Evolutionary conservation across 257 asterid genomes (phyloP).

Genomic region (Forsythia suspensa): DNA sequence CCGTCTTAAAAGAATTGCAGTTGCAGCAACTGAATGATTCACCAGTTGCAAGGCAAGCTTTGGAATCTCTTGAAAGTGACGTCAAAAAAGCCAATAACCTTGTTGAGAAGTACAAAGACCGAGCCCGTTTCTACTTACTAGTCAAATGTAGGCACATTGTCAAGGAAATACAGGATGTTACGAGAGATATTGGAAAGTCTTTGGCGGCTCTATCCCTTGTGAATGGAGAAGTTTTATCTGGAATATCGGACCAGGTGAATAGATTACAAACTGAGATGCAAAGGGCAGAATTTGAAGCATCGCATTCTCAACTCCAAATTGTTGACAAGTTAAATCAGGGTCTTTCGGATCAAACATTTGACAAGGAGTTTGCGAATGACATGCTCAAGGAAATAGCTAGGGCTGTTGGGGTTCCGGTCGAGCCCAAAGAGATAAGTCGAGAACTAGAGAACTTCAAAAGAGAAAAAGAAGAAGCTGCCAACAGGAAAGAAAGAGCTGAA

Average conservation of each 20-base stretch:
- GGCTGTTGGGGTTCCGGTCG: constrained; percentile 54
- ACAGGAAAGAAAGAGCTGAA: constrained; percentile 58
- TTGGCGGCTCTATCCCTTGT: constrained; percentile 50
- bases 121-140: constrained; percentile 56
- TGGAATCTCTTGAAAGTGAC: constrained; percentile 53
- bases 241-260: constrained; percentile 50
- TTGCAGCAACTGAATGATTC: constrained; percentile 42
- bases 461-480: constrained; percentile 62
- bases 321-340: constrained; percentile 54
- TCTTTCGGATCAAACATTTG: constrained; percentile 37
- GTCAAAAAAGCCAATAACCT: constrained; percentile 53
- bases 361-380: constrained; percentile 51
- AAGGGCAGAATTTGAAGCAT: constrained; percentile 48
- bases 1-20: constrained; percentile 51
- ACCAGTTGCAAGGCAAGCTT: constrained; percentile 50
- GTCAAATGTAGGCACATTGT: constrained; percentile 63
- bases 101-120: constrained; percentile 52
- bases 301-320: constrained; percentile 39
- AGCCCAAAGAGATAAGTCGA: constrained; percentile 51
- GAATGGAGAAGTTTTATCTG: constrained; percentile 46
- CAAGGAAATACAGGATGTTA: constrained; percentile 58
- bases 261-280: constrained; percentile 62
- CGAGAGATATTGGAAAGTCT: constrained; percentile 53
- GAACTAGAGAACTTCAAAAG: constrained; percentile 50
- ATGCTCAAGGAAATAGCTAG: constrained; percentile 48